phyloP scores from a whole-genome alignment of 2,329 filamentous ascomycete genomes.

The Aureobasidium mangrovei region DNA sequence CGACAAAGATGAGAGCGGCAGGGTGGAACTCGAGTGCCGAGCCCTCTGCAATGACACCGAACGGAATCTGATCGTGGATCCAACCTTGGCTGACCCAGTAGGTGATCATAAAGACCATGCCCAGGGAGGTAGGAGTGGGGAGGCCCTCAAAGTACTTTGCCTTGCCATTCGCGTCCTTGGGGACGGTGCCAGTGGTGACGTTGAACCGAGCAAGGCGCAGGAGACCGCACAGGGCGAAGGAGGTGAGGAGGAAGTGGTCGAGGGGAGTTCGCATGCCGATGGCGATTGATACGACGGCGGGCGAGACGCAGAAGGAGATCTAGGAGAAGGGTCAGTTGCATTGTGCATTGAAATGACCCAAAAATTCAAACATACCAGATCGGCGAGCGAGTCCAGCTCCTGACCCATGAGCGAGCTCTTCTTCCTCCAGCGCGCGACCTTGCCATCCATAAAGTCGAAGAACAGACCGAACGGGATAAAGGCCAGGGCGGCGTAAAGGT shows the following conservation, averaged over 20 bases:
- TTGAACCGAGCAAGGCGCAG: conserved; percentile 95
- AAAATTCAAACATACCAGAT: conserved; percentile 56
- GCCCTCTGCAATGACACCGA: conserved; percentile 60
- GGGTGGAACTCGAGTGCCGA: conserved; percentile 76
- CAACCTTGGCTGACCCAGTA: conserved; percentile 79
- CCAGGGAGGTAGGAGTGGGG: conserved; percentile 84
- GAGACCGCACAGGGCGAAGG: conserved; percentile 91
- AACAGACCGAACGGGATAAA: conserved; percentile 91
- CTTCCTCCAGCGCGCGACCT: conserved; percentile 89
- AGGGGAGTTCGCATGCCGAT: conserved; percentile 76
- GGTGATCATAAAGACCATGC: conserved; percentile 73
- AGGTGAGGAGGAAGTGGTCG: conserved; percentile 73
- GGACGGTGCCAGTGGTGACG: conserved; percentile 80
- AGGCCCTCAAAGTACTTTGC: conserved; percentile 95
- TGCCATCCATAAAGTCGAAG: conserved; percentile 97
- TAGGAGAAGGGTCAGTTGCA: conserved; percentile 30
- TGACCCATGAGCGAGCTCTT: conserved; percentile 98
- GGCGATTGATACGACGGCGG: conserved; percentile 78
- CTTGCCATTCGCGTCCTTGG: conserved; percentile 87
- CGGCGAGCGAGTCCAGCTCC: conserved; percentile 90
- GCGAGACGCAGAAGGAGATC: conserved; percentile 93
- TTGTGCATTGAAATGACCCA: too few relatives aligned
- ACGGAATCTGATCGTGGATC: conserved; percentile 69
- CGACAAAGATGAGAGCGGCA: conserved; percentile 65
- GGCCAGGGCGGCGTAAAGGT: conserved; percentile 72